phyloP scores from a whole-genome alignment of 2,329 filamentous ascomycete genomes.

The Ophiostoma tasmaniense region DNA sequence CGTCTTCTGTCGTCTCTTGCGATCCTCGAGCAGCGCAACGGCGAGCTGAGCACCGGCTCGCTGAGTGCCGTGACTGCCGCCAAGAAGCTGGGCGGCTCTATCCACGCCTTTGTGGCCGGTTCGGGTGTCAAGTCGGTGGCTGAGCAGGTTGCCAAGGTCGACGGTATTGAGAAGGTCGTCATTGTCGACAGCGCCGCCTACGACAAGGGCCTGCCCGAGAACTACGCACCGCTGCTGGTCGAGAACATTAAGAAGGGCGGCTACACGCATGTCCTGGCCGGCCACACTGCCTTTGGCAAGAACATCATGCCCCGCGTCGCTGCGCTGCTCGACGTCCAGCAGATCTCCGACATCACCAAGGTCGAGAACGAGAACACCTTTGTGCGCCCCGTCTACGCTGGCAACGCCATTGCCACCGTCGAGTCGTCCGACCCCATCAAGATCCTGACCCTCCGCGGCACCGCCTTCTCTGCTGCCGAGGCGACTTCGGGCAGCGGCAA shows the following conservation, averaged over 20 bases:
- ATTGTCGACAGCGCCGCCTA: constrained; percentile 83
- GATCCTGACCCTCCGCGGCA: constrained; percentile 85
- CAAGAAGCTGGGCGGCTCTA: constrained; percentile 71
- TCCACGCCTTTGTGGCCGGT: constrained; percentile 85
- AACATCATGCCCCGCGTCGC: constrained; percentile 85
- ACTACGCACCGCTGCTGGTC: constrained; percentile 82
- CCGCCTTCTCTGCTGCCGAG: constrained; percentile 73
- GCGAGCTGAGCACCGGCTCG: constrained; percentile 74
- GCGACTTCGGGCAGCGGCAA: constrained; percentile 48
- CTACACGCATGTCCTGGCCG: constrained; percentile 84
- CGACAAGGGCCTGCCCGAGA: constrained; percentile 89
- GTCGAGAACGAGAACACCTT: constrained; percentile 91
- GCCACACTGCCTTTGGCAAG: constrained; percentile 95
- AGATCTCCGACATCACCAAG: constrained; percentile 82
- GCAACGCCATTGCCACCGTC: constrained; percentile 93
- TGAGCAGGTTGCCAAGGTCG: constrained; percentile 77
- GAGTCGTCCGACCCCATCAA: constrained; percentile 82
- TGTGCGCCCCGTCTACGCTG: constrained; percentile 92
- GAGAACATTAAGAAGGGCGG: constrained; percentile 96
- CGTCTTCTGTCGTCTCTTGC: constrained; percentile 81
- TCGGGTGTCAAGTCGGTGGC: constrained; percentile 66
- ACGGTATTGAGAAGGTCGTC: constrained; percentile 86
- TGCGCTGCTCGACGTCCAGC: constrained; percentile 83
- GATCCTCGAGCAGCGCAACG: constrained; percentile 85
- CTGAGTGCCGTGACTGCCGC: constrained; percentile 80